A percentile compares a stretch with the other conserved stretches of the same genome.
Conservation (phyloP, 768 basidiomycete species). For the Strobilomyces dryophilus region DNA sequence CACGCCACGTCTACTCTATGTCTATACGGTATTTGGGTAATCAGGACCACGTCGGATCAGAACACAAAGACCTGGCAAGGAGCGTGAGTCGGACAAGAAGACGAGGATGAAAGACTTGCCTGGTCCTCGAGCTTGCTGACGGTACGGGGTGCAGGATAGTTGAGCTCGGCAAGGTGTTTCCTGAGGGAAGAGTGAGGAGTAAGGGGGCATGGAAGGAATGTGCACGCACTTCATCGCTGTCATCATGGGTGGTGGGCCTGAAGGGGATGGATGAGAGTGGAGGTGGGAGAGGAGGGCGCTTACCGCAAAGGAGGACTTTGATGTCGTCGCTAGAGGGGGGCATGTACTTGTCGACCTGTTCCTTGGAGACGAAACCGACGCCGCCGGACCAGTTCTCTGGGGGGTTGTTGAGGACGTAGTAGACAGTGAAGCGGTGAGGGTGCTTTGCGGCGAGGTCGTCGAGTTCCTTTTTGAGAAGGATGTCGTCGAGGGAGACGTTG, state of each 20-base stretch:
- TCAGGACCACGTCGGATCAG: constrained; percentile 16
- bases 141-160: constrained; percentile 81
- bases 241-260: constrained; percentile 76
- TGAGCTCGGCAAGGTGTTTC: constrained; percentile 85
- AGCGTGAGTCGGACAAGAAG: constrained; percentile 12
- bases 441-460: constrained; percentile 70
- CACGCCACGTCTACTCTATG: constrained; percentile 5
- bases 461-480: constrained; percentile 84
- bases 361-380: constrained; percentile 89
- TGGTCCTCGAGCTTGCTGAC: constrained; percentile 93
- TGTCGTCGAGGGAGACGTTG: constrained; percentile 90
- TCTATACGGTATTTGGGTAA: constrained; percentile 5
- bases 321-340: constrained; percentile 61
- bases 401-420: constrained; percentile 94
- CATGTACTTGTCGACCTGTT: constrained; percentile 81
- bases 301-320: constrained; percentile 87
- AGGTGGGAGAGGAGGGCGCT: constrained; percentile 30
- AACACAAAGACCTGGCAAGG: constrained; percentile 39
- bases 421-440: constrained; percentile 67
- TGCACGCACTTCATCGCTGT: constrained; percentile 71
- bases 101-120: constrained; percentile 36
- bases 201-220: background rate
- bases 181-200: constrained; percentile 35
- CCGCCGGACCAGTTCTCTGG: constrained; percentile 85
- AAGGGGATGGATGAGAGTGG: background rate